Evolutionary conservation across 1,139 yeast species (phyloP), one percentile per base, ranked within the genome.

Genomic region (Kodamaea suecica): DNA sequence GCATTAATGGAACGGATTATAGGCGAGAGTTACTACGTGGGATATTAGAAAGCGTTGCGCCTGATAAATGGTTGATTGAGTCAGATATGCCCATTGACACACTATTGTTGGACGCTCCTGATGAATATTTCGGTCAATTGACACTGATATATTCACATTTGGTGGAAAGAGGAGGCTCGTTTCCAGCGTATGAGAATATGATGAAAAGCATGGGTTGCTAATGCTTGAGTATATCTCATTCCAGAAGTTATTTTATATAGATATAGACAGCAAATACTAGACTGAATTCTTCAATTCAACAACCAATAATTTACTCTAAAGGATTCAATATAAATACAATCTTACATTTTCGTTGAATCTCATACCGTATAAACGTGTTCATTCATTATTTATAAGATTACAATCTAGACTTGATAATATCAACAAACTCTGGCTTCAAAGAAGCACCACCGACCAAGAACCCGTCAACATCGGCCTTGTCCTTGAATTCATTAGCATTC

Each of bases 361-460:
- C n/a, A n/a, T n/a, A n/a, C n/a, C n/a, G n/a, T n/a, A n/a, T n/a
- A n/a, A n/a, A n/a, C n/a, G n/a, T n/a, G n/a, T n/a, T n/a, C n/a
- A n/a, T 19, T 19, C 21, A 19, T 19, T 6, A 19, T 19, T 6
- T 6, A 17, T 7, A 4, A 17, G 37, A 37, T 68, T 81, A 87
- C 62, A 73, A 70, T 81, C 95, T 84, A 41, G 95, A 85, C 74
- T 84, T 92, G 78, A 92, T 76, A 59, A 92, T 92, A 71, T 87
- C 94, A 59, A 87, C 80, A 61, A 92, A 92, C 74, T 92, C 98
- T 48, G 98, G 96, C 78, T 92, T 92, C 70, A 92, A 80, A 33
- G 95, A 86, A 61, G 98, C 99, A 73, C 99, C 99, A 61, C 99
- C 99, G 55, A 92, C 98, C 59, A 92, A 80, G 92, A 90, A 92